Evolutionary conservation across 306 rosid genomes (phyloP), one percentile per base, ranked within the genome.

Genomic region (Prunus mume): DNA sequence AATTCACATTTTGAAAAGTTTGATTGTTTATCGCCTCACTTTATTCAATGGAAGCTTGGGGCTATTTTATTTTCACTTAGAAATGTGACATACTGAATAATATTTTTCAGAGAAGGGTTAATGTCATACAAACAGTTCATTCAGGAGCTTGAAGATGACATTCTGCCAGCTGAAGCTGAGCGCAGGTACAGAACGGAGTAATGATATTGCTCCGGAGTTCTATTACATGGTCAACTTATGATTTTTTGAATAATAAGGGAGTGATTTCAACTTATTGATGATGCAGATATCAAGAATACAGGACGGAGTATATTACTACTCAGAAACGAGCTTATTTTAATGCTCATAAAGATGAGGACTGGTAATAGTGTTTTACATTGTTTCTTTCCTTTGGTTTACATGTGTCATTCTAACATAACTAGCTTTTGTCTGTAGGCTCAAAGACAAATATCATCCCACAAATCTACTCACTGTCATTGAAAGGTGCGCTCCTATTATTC

Each of bases 111-210:
- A 78, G 99, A 92, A 85, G 99, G 99, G 30, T 84, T 96, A 84
- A 92, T 96, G 99, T 89, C 98, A 17, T 96, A 96, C 78, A 96
- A 96, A 78, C 98, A 92, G 79, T 96, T 96, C 90, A 96, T 96
- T 80, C 99, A 92, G 87, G 99, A 96, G 85, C 97, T 96, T 76
- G 99, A 96, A 88, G 99, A 96, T 86, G 99, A 96, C 84, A 77
- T 96, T 77, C 84, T 96, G 63, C 99, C 99, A 14, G 78, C 91
- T 74, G 99, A 96, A 87, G 99, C 99, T 32, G 99, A 96, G 81
- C 96, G 93, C 79, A 92, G 99, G 99, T 91, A 88, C 72, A 72
- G 58, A 60, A 50, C 67, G 67, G 66, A 69, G 56, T 69, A 28
- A 74, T 76, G 14, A 68, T 64, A 27, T 58, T 27, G 77, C 17